Evolutionary conservation across 345 rosid genomes (phyloP), one percentile per base, ranked within the genome.

Genomic region (Rubroshorea leprosula): DNA sequence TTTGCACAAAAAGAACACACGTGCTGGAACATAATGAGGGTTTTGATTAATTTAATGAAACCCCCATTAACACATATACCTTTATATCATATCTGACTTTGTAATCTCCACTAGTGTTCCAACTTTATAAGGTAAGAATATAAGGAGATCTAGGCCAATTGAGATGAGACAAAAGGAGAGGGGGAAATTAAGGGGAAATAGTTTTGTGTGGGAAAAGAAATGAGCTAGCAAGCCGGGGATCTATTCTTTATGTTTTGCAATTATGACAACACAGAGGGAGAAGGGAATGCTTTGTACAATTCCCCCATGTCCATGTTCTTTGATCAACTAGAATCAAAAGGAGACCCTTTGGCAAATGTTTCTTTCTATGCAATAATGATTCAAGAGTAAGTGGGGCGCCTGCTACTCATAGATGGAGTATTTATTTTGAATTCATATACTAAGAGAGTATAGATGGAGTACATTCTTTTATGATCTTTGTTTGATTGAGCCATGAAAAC

Each of bases 271-370:
- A 39, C 13, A 58, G 49, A 51, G 14, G 41, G 12, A 35, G 1
- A 35, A 35, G 41, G 12, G 41, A 35, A 35, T n/a, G 9, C 9
- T 29, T 9, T 29, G 9, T 29, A 29, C 35, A 29, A 4, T 29
- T 29, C 9, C 35, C 9, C 55, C 53, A 46, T 49, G 7, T 18
- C 38, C 15, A 26, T 46, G 54, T 73, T 65, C 58, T 47, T 52
- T 1, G 22, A 68, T 68, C 54, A 64, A 61, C 65, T 51, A 52
- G 24, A 56, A n/a, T 23, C 55, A 46, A 17, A 61, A 17, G 64
- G n/a, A 52, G 77, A 61, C 71, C 51, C 63, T 46, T 57, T 17
- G 11, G 12, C 26, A 53, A 51, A 52, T 24, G 54, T 27, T 64
- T 51, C 67, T 51, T 13, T 63, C 29, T 17, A 10, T 15, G 62